Conservation (phyloP, 768 basidiomycete genomes). For the Neoboletus subvelutipes region DNA sequence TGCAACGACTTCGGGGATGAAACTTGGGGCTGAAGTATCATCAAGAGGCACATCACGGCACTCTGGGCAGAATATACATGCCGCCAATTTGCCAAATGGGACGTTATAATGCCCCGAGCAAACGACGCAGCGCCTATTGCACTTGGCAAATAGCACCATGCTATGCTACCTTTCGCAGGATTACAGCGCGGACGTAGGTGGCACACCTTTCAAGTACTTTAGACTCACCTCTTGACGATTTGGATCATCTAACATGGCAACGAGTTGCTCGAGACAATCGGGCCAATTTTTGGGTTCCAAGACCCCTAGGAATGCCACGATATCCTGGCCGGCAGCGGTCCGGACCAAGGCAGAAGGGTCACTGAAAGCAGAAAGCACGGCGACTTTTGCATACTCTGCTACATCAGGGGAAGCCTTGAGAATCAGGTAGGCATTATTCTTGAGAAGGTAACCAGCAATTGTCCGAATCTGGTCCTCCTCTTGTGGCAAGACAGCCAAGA, state of each 20-base stretch:
- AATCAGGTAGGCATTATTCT: constrained; percentile 89
- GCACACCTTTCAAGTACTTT: background rate
- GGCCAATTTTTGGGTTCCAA: constrained; percentile 94
- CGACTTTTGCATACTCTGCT: constrained; percentile 67
- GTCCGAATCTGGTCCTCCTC: constrained; percentile 93
- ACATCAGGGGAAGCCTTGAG: constrained; percentile 66
- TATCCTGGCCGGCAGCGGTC: constrained; percentile 90
- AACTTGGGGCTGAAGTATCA: background rate
- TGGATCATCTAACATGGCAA: constrained; percentile 76
- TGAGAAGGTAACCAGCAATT: constrained; percentile 94
- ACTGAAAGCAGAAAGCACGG: constrained; percentile 78
- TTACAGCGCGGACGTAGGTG: background rate
- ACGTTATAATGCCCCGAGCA: constrained; percentile 2
- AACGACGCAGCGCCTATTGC: constrained; percentile 3
- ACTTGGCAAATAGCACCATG: background rate
- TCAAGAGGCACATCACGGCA: constrained; percentile 8
- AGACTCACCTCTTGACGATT: constrained; percentile 83
- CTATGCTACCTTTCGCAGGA: background rate
- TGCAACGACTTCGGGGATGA: constrained; percentile 5
- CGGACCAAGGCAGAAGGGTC: constrained; percentile 86
- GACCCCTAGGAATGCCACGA: constrained; percentile 84
- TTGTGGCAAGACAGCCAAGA: constrained; percentile 73
- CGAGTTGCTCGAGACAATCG: constrained; percentile 85
- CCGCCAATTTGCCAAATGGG: constrained; percentile 6
- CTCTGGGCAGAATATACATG: background rate